phyloP scores from a whole-genome alignment of 2,329 filamentous ascomycete species.

The Clonostachys sp. region DNA sequence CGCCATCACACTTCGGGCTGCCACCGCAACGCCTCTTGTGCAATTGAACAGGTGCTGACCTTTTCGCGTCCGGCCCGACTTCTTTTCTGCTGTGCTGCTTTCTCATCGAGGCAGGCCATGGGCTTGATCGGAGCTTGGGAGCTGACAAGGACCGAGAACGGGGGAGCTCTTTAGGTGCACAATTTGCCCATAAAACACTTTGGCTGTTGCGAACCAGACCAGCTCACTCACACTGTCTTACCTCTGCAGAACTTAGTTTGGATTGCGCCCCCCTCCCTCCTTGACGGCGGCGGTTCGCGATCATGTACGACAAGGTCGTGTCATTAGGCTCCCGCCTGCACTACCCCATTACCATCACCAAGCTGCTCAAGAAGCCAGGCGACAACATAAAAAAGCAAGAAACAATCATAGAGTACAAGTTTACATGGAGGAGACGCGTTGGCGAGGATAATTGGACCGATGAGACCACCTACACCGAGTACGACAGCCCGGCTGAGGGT shows the following conservation, averaged over 20 bases:
- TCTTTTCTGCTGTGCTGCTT: too few relatives aligned
- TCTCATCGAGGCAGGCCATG: conserved; percentile 19
- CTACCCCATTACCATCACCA: conserved; percentile 91
- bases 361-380: conserved; percentile 71
- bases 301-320: conserved; percentile 36
- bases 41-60: too few relatives aligned
- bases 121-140: conserved; percentile 19
- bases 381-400: conserved; percentile 74
- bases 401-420: conserved; percentile 81
- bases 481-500: conserved; percentile 81
- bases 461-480: conserved; percentile 68
- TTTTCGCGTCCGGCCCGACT: too few relatives aligned
- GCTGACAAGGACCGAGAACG: conserved; percentile 20
- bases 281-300: conserved; percentile 1
- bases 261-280: neutral
- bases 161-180: conserved; percentile 9
- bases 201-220: conserved; percentile 11
- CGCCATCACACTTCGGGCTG: too few relatives aligned
- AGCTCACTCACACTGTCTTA: neutral
- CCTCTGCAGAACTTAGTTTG: neutral
- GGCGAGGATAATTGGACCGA: conserved; percentile 52
- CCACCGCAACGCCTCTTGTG: too few relatives aligned
- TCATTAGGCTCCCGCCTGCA: conserved; percentile 61
- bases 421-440: conserved; percentile 72
- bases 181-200: conserved; percentile 6